Percentiles rank a stretch among this genome's conserved stretches.
Conservation (phyloP, 2,329 filamentous ascomycete species). For the Paraphoma sp. region DNA sequence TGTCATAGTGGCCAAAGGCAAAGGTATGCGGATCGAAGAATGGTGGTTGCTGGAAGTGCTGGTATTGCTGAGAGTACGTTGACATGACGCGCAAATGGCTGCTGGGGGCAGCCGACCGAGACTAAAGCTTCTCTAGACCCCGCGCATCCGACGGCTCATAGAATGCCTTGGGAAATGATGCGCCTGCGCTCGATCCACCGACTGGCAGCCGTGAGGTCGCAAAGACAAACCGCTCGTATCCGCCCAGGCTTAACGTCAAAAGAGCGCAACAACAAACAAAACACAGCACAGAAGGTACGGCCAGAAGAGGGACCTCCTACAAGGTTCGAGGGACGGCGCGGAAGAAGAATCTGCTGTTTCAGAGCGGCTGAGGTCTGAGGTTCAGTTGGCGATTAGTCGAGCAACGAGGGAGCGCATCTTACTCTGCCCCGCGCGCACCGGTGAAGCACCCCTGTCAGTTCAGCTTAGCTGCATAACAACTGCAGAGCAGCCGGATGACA, state of each 20-base stretch:
- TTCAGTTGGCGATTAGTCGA: constrained; percentile 29
- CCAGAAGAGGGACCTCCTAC: constrained; percentile 30
- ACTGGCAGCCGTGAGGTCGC: constrained; percentile 30
- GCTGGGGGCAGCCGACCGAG: constrained; percentile 24
- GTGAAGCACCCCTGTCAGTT: constrained; percentile 42
- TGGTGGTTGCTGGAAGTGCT: constrained; percentile 28
- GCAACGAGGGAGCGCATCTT: constrained; percentile 34
- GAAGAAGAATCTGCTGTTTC: constrained; percentile 35
- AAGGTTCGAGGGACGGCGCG: constrained; percentile 38
- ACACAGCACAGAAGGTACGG: constrained; percentile 21
- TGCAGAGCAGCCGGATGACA: constrained; percentile 39
- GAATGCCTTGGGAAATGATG: constrained; percentile 30
- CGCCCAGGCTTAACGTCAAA: constrained; percentile 19
- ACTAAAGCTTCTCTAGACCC: constrained; percentile 27
- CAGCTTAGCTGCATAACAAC: constrained; percentile 40
- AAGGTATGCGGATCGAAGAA: constrained; percentile 27
- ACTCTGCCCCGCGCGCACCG: constrained; percentile 45
- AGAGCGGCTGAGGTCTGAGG: constrained; percentile 35
- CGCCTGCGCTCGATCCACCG: constrained; percentile 30
- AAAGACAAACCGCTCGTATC: constrained; percentile 26
- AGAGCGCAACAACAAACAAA: constrained; percentile 28
- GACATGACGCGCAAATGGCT: constrained; percentile 39
- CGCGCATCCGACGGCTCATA: constrained; percentile 36
- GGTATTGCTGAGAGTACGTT: constrained; percentile 28
- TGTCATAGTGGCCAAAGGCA: constrained; percentile 30